Base-by-base conservation (phyloP, 2,329 filamentous ascomycete species). In the Microsporum audouinii region DNA sequence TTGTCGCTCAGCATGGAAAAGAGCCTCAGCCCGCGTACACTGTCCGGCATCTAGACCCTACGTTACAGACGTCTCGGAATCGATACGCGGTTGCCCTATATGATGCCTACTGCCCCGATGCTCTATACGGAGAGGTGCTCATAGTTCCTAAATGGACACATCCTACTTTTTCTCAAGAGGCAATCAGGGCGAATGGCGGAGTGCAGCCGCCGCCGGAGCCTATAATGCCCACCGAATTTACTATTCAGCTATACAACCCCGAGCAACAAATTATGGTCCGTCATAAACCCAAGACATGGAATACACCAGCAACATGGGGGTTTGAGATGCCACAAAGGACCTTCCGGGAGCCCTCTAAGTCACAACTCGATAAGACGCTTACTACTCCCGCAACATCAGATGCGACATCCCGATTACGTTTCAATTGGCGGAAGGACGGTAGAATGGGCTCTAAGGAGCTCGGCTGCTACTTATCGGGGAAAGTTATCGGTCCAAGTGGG, bases 211-310 rank as follows among this genome's bases (percentile, higher is more conserved):
- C 82, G 14, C 86, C 87, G 0, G 82, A 87, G 63, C 88, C 91
- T 7, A 80, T 89, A 38, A 82, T 89, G 33, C 91, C 92, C 0
- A 85, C 86, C 61, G 79, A 84, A 59, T 96, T 97, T 72, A 80
- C 82, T n/a, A 81, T 97, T 43, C 87, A 92, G 68, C 84, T 99
- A 2, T 97, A 96, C 79, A 94, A 96, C 71, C 94, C 94, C 0
- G 92, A 97, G 71, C 90, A 94, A 73, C 82, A 88, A 67, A 79
- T 97, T 23, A 68, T 79, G 0, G 82, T 97, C 39, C 85, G 82
- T 67, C 71, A 77, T 65, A 84, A 88, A 66, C 81, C 86, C 45
- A 87, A 88, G 38, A 85, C 86, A 63, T 95, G 91, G 87, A 91
- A 87, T 64, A 87, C 85, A 63, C 86, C 85, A 12, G 84, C 90